A percentile compares a stretch with the other conserved stretches of the same genome.
phyloP scores from a whole-genome alignment of 2,329 filamentous ascomycete species.

The Pseudocercospora eumusae region DNA sequence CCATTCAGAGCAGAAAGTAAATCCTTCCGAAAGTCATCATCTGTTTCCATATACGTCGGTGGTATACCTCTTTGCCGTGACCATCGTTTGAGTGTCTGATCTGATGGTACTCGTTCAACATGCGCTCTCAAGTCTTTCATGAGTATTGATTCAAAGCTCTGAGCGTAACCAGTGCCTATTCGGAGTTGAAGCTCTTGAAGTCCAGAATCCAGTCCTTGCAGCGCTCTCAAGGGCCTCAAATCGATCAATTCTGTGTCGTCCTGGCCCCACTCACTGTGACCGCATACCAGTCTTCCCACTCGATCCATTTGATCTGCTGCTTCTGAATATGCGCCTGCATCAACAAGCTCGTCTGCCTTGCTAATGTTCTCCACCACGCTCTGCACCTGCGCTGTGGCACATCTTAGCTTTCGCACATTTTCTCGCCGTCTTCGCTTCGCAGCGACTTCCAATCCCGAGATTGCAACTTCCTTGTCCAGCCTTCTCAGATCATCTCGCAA shows the following conservation, averaged over 20 bases:
- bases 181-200: conserved; percentile 73
- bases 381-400: conserved; percentile 80
- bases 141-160: conserved; percentile 74
- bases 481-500: conserved; percentile 76
- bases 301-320: conserved; percentile 76
- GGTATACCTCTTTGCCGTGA: conserved; percentile 55
- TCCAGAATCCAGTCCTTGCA: conserved; percentile 78
- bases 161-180: conserved; percentile 84
- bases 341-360: conserved; percentile 76
- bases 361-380: conserved; percentile 74
- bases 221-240: conserved; percentile 72
- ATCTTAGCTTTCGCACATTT: conserved; percentile 78
- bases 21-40: conserved; percentile 68
- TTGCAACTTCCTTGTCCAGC: conserved; percentile 83
- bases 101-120: conserved; percentile 67
- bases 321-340: conserved; percentile 77
- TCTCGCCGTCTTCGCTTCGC: conserved; percentile 78
- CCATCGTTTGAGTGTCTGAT: conserved; percentile 82
- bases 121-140: conserved; percentile 81
- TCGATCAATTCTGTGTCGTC: conserved; percentile 56
- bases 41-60: conserved; percentile 76
- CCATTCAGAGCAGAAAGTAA: conserved; percentile 73
- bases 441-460: conserved; percentile 81
- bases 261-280: conserved; percentile 57
- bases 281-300: conserved; percentile 77